Base-by-base conservation (phyloP, 2,329 filamentous ascomycete species). In the Penicillium hordei region DNA sequence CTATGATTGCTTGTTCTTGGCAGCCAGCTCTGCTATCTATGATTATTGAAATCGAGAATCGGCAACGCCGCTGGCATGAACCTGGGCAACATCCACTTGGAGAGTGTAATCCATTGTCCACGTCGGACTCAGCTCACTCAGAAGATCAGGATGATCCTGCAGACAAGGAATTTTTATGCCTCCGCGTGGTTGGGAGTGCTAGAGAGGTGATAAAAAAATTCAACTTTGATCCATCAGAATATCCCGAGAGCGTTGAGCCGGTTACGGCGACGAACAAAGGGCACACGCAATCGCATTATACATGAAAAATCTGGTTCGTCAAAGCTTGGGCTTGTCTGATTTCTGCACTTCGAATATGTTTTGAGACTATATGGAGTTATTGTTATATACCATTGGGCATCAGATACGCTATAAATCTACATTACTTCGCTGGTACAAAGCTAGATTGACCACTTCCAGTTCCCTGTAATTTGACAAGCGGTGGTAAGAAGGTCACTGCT, bases 51-150 rank as follows among this genome's bases (percentile, higher is more conserved):
- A 67, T 79, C 53, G 77, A 79, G 48, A 61, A 71, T 33, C 75
- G 78, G 15, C 78, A 80, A 58, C 73, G 72, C 19, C 69, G 67
- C 56, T 78, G 75, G 74, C 78, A 80, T 69, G 60, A 60, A 42
- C 64, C 66, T 31, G 64, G 65, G 17, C 45, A 60, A 13, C 67
- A 68, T 44, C 67, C 69, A 4, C 43, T 67, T 2, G 23, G 56
- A 7, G 45, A 29, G 17, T 52, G 53, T 31, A 60, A 63, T 31
- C 60, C 59, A 19, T 31, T 65, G 1, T 51, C n/a, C 4, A 25
- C 13, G 5, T 29, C 36, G 34, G 25, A 50, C 23, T 5, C 33
- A 27, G 6, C 49, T 21, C 29, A 27, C 21, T 9, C 23, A 23
- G 34, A 31, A 3, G 33, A 55, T 17, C 52, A 60, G 9, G 39